phyloP scores from a whole-genome alignment of 257 asterid genomes.

The Gynochthodes officinalis region DNA sequence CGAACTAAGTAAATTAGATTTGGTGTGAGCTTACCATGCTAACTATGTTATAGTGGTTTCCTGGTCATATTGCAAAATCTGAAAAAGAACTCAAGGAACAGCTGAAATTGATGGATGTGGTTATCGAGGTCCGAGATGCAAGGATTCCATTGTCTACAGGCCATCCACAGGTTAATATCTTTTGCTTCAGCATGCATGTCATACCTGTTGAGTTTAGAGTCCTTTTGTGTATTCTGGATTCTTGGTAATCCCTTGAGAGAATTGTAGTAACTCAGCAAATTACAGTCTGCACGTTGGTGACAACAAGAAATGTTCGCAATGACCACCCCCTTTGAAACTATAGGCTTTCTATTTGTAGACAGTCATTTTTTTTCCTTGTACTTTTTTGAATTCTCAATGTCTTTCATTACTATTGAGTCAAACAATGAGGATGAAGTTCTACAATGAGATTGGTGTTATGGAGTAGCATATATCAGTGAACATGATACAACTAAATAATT shows the following conservation, averaged over 20 bases:
- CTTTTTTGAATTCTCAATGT: not conserved
- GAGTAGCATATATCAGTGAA: not conserved
- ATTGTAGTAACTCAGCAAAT: not conserved
- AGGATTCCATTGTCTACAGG: conserved; percentile 87
- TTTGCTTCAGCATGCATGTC: conserved; percentile 1
- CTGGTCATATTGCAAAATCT: conserved; percentile 94
- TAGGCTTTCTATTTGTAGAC: not conserved
- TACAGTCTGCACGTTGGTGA: not conserved
- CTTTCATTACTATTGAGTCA: not conserved
- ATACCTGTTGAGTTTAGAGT: conserved; percentile 7
- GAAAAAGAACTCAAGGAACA: conserved; percentile 94
- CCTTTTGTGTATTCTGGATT: not conserved
- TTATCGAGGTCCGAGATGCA: conserved; percentile 96
- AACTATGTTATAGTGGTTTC: conserved; percentile 72
- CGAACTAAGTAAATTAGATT: conserved; percentile 11
- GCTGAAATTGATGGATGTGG: conserved; percentile 96
- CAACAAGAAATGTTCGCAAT: not conserved
- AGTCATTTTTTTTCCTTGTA: not conserved
- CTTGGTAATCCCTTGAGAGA: not conserved
- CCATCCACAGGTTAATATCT: conserved; percentile 70
- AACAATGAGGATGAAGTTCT: not conserved
- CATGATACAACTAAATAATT: not conserved
- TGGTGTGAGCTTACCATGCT: conserved; percentile 21
- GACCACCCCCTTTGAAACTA: not conserved
- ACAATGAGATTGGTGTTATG: not conserved